Base-by-base conservation (phyloP, 2,329 filamentous ascomycete genomes). In the Juglanconis oblonga region DNA sequence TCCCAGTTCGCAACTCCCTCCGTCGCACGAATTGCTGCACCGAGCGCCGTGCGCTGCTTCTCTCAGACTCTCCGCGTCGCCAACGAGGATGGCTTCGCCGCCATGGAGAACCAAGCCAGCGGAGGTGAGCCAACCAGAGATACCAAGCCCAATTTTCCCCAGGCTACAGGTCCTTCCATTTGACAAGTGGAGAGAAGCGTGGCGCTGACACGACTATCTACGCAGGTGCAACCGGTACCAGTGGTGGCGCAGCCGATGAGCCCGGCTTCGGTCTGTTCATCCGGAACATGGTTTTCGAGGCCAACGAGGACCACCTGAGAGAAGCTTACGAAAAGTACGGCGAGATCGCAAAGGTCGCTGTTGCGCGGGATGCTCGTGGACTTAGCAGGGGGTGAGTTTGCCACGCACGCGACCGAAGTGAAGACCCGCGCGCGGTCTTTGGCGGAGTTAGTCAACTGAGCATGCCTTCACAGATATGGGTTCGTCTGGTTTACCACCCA, bases 261-360 rank as follows among this genome's bases (percentile, higher is more conserved):
- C 65, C 66, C 7, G 64, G 65, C 5, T 51, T 65, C 52, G 66
- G 67, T 9, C 45, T 71, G 40, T 75, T 72, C 53, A 52, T 75
- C 40, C 67, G 71, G 55, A 75, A 75, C 69, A 59, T 75, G 35
- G 68, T 73, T 33, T 75, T 74, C 52, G 71, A 73, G 51, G 68
- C 70, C 17, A 73, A 63, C 60, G 72, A 74, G 63, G 66, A 71
- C 49, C 69, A 74, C 56, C 67, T 75, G 40, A 57, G 61, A 55
- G 68, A 71, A 57, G 67, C 71, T 5, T 75, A 74, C 57, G 62
- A 66, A 53, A 69, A 71, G 59, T 74, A 69, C 55, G 73, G 73
- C 60, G 36, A 62, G 6, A 65, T 75, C 29, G 7, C 38, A 13
- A 54, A 64, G 13, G 56, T 63, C 2, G 55, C 52, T 14, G 58